Evolutionary conservation across 2,329 filamentous ascomycete species (phyloP), one percentile per base, ranked within the genome.

Genomic region (Ustulina deusta): DNA sequence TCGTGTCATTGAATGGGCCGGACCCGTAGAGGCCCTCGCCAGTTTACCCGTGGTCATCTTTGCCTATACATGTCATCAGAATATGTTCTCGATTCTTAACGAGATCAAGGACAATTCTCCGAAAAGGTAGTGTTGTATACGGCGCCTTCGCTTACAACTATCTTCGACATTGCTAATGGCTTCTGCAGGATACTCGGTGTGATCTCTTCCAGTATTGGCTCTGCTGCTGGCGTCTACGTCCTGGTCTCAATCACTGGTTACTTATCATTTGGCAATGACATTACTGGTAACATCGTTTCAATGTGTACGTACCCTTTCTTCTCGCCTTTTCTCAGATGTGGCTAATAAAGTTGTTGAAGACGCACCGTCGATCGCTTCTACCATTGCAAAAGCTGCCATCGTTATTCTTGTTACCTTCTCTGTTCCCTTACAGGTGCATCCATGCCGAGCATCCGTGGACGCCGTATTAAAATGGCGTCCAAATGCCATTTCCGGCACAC

Each of bases 41-140:
- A 94, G 92, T 70, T 89, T 99, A 71, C 96, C 96, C 0, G 94
- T 99, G 61, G 94, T 98, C 64, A 93, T 99, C 1, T 99, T 99
- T 84, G 96, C 95, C n/a, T 99, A 98, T 79, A 99, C 96, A 1
- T 99, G 96, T 79, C 96, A 99, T 80, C 96, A 99, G 77, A 99
- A 99, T 78, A 99, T 99, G 96, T 99, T 99, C 79, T 97, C 95
- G 11, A 97, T 99, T 72, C 83, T 99, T 51, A 99, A 99, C 76
- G 96, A 99, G 81, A 93, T 99, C 72, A 86, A 89, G 66, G 90
- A 97, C 77, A 93, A 94, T 79, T 92, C 92, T 2, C 93, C 93
- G 22, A 81, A 78, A 20, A 83, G 77, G 81, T 82, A 75, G 54
- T 72, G 61, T 46, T 51, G 48, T 61, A 48, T 34, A 32, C 7